phyloP scores from a whole-genome alignment of 345 rosid species.

The Salix suchowensis region DNA sequence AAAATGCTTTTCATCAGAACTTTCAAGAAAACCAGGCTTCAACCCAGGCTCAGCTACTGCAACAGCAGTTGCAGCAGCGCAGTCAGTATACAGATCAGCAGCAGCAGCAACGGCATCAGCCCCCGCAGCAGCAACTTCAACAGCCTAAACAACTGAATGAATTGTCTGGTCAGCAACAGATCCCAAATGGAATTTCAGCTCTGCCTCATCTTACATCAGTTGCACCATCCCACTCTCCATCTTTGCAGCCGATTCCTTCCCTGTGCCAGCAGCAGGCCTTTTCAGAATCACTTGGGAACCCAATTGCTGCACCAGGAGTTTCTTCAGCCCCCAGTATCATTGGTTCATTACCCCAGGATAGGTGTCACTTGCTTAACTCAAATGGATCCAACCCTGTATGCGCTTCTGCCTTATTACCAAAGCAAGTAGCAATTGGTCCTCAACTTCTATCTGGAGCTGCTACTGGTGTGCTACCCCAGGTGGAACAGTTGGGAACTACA shows the following conservation, averaged over 20 bases:
- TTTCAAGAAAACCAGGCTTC: neutral
- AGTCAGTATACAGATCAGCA: neutral
- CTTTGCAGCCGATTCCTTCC: constrained; percentile 25
- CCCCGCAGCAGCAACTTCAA: constrained; percentile 7
- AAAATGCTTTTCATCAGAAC: neutral
- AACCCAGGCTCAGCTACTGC: neutral
- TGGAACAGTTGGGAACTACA: constrained; percentile 34
- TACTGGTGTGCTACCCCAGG: constrained; percentile 29
- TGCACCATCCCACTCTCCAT: constrained; percentile 28
- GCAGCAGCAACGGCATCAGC: neutral
- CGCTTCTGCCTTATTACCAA: constrained; percentile 21
- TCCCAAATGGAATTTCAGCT: constrained; percentile 15
- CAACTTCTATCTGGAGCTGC: constrained; percentile 23
- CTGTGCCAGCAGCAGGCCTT: constrained; percentile 32
- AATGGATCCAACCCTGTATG: constrained; percentile 10
- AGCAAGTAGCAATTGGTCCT: constrained; percentile 27
- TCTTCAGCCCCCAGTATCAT: constrained; percentile 29
- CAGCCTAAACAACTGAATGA: constrained; percentile 31
- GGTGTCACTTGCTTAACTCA: constrained; percentile 27
- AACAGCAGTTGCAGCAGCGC: neutral
- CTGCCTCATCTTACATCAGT: constrained; percentile 21
- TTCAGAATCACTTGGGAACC: constrained; percentile 28
- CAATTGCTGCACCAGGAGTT: constrained; percentile 22
- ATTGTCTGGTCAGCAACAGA: constrained; percentile 24
- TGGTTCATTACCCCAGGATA: constrained; percentile 34